Evolutionary conservation across 495 filamentous ascomycete species (phyloP).

Genomic region (Aspergillus sparsus): DNA sequence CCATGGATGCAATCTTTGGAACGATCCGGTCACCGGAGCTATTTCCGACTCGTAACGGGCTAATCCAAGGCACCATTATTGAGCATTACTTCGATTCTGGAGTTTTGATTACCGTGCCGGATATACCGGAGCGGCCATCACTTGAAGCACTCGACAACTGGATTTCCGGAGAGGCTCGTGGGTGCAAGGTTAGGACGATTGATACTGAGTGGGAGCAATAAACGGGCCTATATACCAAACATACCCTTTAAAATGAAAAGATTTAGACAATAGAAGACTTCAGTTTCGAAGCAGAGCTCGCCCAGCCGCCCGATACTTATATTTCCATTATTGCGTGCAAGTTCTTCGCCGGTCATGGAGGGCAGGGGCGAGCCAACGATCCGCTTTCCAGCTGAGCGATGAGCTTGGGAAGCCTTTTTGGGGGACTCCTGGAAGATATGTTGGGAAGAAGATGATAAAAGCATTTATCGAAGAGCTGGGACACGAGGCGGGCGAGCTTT

Average conservation of each 20-base stretch:
- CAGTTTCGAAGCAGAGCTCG: constrained; percentile 17
- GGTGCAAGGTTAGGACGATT: constrained; percentile 22
- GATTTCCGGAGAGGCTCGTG: constrained; percentile 10
- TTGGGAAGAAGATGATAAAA: constrained; percentile 25
- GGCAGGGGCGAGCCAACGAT: constrained; percentile 18
- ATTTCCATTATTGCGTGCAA: constrained; percentile 29
- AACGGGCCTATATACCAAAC: background rate
- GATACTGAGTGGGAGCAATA: constrained; percentile 2
- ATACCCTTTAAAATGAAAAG: constrained; percentile 12
- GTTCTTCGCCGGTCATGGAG: constrained; percentile 21
- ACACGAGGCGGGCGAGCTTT: constrained; percentile 15
- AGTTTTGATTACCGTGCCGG: constrained; percentile 23
- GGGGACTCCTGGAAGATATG: constrained; percentile 21
- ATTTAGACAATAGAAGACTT: constrained; percentile 22
- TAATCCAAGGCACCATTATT: constrained; percentile 8
- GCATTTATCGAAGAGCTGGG: constrained; percentile 27
- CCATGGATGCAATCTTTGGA: constrained; percentile 26
- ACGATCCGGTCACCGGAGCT: constrained; percentile 14
- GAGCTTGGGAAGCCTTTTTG: constrained; percentile 26
- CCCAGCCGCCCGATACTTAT: constrained; percentile 28
- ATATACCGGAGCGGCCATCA: constrained; percentile 19
- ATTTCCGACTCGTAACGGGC: constrained; percentile 18
- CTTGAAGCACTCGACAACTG: constrained; percentile 6
- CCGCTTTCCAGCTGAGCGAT: constrained; percentile 15
- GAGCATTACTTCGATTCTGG: constrained; percentile 22